These are phyloP conservation scores for Scheffersomyces ergatensis DNA, from an alignment of 805 yeast genomes.

Conservation along the genomic window DNA sequence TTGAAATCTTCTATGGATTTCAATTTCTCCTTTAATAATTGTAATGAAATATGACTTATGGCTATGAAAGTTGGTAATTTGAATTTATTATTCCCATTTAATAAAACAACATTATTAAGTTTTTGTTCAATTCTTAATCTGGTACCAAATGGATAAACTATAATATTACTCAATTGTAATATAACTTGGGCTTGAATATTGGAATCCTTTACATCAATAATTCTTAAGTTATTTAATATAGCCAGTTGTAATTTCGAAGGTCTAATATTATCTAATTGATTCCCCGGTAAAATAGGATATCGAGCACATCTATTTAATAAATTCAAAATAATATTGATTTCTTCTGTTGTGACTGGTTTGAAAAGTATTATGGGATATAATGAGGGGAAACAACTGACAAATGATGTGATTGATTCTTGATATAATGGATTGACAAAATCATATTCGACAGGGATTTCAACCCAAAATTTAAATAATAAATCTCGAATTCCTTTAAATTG, in stretches of 20 bases:
- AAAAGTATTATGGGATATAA: constrained; percentile 39
- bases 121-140: constrained; percentile 57
- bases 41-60: constrained; percentile 48
- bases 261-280: constrained; percentile 46
- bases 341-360: constrained; percentile 23
- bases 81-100: constrained; percentile 25
- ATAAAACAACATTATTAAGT: constrained; percentile 31
- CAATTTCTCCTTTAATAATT: constrained; percentile 39
- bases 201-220: constrained; percentile 23
- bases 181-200: constrained; percentile 44
- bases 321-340: constrained; percentile 51
- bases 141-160: constrained; percentile 60
- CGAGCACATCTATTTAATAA: constrained; percentile 64
- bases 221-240: constrained; percentile 49
- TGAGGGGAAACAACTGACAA: constrained; percentile 51
- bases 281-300: constrained; percentile 69
- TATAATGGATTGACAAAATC: constrained; percentile 45
- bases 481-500: constrained; percentile 19
- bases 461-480: constrained; percentile 52
- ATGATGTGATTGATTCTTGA: constrained; percentile 59
- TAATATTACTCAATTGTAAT: constrained; percentile 52
- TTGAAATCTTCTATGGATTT: constrained; percentile 25
- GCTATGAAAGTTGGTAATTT: constrained; percentile 66
- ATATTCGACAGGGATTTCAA: constrained; percentile 34
- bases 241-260: constrained; percentile 63